Evolutionary conservation across 2,329 filamentous ascomycete species (phyloP), one percentile per base, ranked within the genome.

Genomic region (Aureobasidium sp.): DNA sequence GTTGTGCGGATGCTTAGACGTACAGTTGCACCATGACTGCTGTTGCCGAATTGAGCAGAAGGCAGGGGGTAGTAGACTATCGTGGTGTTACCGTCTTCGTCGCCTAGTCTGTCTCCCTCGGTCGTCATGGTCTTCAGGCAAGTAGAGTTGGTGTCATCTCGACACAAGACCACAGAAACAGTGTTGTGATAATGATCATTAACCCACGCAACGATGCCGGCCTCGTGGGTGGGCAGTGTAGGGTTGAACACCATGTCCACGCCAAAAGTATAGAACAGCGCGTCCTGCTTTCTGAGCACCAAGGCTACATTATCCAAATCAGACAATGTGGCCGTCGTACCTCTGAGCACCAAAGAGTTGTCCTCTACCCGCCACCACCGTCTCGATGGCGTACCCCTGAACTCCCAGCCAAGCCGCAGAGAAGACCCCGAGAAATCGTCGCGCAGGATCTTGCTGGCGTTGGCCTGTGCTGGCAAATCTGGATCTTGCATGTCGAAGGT

Each of bases 241-340:
- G 51, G 51, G 1, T 42, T 20, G 22, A 55, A 55, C 2, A 15
- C 9, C 51, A 55, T 42, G 7, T 55, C 51, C 0, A 55, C 51
- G 22, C 51, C 42, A 9, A 55, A 55, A 2, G 22, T 22, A 6
- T 55, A 31, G 25, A 55, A 55, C 1, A 55, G 37, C 22, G 36
- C 51, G 12, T 55, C 51, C 31, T 55, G 51, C 37, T 55, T 55
- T n/a, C 36, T 55, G 7, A 55, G 51, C 6, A 55, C 37, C 37
- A 55, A 3, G 4, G 51, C 51, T 37, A 55, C 42, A 6, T 22
- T 36, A 14, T 53, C 51, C 0, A 53, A 1, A 3, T 36, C 51
- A 15, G 22, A 25, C 22, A 53, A 20, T 1, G 51, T 41, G 6
- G 51, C 51, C 6, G 22, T 29, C 1, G 51, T 53, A 3, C 51